These are phyloP conservation scores for Podaxis rugospora DNA, from an alignment of 768 basidiomycete genomes.

Conservation along the genomic window DNA sequence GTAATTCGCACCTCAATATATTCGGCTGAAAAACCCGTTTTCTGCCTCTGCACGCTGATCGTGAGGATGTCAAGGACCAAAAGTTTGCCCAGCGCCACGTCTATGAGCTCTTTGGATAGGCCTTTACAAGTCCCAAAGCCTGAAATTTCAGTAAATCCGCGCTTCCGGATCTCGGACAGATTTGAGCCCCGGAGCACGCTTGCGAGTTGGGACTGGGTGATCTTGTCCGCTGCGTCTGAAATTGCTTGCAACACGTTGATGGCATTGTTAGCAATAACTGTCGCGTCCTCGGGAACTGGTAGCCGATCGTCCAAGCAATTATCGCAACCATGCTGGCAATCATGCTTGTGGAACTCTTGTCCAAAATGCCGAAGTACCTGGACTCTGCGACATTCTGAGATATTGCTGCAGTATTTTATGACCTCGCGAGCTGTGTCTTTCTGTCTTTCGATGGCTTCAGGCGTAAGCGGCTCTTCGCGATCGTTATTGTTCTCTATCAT, in stretches of 20 bases:
- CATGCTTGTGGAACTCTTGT: slow-evolving; percentile 64
- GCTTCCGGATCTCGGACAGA: slow-evolving; percentile 37
- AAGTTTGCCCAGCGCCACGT: slow-evolving; percentile 62
- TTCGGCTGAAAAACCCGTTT: slow-evolving; percentile 41
- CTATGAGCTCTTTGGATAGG: slow-evolving; percentile 48
- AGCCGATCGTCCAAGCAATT: slow-evolving; percentile 62
- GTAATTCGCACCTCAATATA: slow-evolving; percentile 46
- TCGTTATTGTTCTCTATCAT: slow-evolving; percentile 59
- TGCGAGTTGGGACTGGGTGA: slow-evolving; percentile 59
- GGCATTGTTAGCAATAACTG: slow-evolving; percentile 48
- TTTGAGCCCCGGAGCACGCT: slow-evolving; percentile 66
- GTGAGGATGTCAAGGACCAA: slow-evolving; percentile 44
- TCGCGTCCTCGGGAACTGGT: slow-evolving; percentile 54
- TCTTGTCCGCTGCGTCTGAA: slow-evolving; percentile 35
- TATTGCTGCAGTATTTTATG: slow-evolving; percentile 75
- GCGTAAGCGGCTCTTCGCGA: slow-evolving; percentile 22
- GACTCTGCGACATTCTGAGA: slow-evolving; percentile 79
- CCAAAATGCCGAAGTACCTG: slow-evolving; percentile 89
- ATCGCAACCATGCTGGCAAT: slow-evolving; percentile 76
- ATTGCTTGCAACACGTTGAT: slow-evolving; percentile 54
- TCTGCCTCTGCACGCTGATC: slow-evolving; percentile 36
- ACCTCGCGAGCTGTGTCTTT: slow-evolving; percentile 62
- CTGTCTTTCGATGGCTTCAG: slow-evolving; percentile 64
- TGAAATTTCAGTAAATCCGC: slow-evolving; percentile 41
- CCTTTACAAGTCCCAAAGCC: slow-evolving; percentile 52